These are phyloP conservation scores for Mortierella sp. DNA, from an alignment of 371 early-diverging fungal species.

Conservation along the genomic window DNA sequence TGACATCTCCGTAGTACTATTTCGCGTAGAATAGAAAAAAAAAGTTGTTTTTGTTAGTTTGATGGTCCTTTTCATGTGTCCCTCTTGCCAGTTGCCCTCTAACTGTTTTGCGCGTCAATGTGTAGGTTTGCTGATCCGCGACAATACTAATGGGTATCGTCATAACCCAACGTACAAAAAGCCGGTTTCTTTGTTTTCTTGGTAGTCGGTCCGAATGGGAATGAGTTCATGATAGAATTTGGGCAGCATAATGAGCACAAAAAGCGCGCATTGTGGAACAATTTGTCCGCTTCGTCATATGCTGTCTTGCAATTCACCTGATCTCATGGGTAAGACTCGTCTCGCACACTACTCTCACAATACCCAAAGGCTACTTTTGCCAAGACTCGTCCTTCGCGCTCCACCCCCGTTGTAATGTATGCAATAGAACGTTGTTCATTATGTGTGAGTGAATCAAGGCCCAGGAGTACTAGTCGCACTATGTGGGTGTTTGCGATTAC, in stretches of 20 bases:
- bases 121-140: background rate
- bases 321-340: background rate
- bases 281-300: background rate
- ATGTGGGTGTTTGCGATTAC: slow-evolving; percentile 43
- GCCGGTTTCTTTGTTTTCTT: slow-evolving; percentile 9
- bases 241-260: background rate
- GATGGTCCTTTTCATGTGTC: background rate
- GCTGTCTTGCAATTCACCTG: background rate
- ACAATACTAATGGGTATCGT: background rate
- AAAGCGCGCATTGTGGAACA: slow-evolving; percentile 17
- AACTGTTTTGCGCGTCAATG: background rate
- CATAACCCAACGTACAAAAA: background rate
- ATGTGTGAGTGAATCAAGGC: background rate
- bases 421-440: background rate
- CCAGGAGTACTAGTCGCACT: background rate
- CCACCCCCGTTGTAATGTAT: background rate
- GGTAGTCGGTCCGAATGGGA: background rate
- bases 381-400: background rate
- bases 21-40: too few species aligned
- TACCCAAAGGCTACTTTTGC: background rate
- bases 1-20: slow-evolving; percentile 90
- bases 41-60: too few species aligned
- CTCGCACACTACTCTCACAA: too few species aligned
- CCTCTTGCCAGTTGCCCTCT: too few species aligned
- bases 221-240: background rate